Conservation (phyloP, 768 basidiomycete species). For the Trametes cubensis region DNA sequence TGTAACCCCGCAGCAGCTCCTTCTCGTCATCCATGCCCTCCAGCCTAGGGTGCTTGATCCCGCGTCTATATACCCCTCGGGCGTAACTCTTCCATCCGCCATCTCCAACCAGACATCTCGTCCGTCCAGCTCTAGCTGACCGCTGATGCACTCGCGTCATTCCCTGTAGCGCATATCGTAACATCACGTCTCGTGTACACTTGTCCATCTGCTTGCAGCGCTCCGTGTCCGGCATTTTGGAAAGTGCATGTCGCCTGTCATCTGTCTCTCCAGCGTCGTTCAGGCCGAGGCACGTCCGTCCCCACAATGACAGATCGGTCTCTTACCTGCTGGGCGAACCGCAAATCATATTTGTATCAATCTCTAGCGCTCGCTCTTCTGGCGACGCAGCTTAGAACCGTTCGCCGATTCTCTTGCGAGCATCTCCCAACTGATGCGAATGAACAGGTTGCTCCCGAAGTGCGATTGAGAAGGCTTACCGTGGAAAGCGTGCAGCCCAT, state of each 20-base stretch:
- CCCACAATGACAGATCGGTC: conserved; percentile 2
- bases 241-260: not conserved
- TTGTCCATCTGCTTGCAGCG: not conserved
- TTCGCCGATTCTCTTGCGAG: not conserved
- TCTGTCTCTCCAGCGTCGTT: not conserved
- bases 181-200: conserved; percentile 7
- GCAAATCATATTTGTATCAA: conserved; percentile 3
- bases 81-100: not conserved
- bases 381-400: not conserved
- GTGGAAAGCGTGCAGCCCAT: conserved; percentile 2
- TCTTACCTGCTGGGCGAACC: not conserved
- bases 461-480: not conserved
- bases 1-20: no score
- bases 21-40: no score
- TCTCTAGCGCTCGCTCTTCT: not conserved
- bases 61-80: not conserved
- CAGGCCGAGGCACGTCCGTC: not conserved
- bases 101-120: not conserved
- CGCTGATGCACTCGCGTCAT: no score
- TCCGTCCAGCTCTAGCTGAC: not conserved
- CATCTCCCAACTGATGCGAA: not conserved
- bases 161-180: not conserved
- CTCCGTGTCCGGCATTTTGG: not conserved
- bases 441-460: not conserved
- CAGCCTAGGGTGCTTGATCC: no score